Evolutionary conservation across 345 rosid genomes (phyloP).

Genomic region (Salix suchowensis): DNA sequence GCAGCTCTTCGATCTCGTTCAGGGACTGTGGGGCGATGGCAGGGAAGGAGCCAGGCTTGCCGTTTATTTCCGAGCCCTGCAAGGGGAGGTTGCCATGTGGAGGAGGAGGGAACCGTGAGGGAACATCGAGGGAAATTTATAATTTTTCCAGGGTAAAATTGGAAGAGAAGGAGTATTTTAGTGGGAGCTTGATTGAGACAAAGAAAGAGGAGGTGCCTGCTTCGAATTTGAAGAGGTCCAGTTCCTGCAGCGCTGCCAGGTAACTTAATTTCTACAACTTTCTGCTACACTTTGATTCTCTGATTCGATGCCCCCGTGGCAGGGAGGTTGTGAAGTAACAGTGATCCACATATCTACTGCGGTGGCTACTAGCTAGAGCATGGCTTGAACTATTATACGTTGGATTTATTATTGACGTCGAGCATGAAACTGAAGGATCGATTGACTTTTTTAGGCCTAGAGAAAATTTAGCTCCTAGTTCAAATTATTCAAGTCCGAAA

Average conservation of each 20-base stretch:
- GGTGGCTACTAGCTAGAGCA: neutral
- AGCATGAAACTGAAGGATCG: neutral
- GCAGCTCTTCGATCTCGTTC: conserved; percentile 81
- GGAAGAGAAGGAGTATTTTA: conserved; percentile 87
- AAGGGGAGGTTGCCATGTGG: conserved; percentile 52
- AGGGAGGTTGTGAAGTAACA: neutral
- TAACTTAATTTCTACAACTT: conserved; percentile 18
- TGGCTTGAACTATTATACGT: neutral
- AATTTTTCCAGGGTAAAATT: conserved; percentile 46
- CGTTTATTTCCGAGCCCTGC: conserved; percentile 39
- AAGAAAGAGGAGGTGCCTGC: conserved; percentile 46
- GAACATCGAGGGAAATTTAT: conserved; percentile 29
- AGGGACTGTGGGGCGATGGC: conserved; percentile 61
- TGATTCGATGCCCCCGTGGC: neutral
- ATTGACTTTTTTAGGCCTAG: neutral
- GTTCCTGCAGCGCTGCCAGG: conserved; percentile 81
- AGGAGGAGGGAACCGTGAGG: conserved; percentile 39
- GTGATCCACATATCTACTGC: neutral
- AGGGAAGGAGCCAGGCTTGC: conserved; percentile 58
- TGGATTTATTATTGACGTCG: too few relatives aligned
- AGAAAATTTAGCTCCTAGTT: too few relatives aligned
- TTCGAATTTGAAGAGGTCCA: conserved; percentile 73
- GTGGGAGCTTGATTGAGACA: conserved; percentile 91
- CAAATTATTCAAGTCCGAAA: too few relatives aligned
- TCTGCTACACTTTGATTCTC: neutral